Evolutionary conservation across 1,284 basidiomycete genomes (phyloP), one percentile per base, ranked within the genome.

Genomic region (Cutaneotrichosporon cutaneum): DNA sequence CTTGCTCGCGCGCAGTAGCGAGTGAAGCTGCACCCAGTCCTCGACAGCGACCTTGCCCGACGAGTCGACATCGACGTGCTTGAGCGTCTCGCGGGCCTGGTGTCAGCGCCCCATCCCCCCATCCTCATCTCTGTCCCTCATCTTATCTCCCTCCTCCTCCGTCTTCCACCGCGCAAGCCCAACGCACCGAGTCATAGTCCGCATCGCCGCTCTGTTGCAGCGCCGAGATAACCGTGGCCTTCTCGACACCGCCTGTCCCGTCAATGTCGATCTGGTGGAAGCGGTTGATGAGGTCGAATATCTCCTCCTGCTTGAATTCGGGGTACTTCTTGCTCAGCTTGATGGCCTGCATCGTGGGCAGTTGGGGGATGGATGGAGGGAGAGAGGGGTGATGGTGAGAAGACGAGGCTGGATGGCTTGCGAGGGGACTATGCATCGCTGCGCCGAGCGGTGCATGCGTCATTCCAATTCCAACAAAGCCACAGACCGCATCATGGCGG

Each of bases 31-130:
- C 54, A 99, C 94, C 88, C 94, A 99, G 78, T 99, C 95, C 70
- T 99, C 96, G 62, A 99, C 82, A 81, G 98, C 96, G 62, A 99
- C 88, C 75, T 94, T 92, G 39, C 96, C 96, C 70, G 90, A 92
- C 8, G 95, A 89, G 76, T 99, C 95, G 48, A 98, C 86, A 68
- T 89, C 90, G 75, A 98, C 94, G 68, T 89, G 86, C 82, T 99
- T 99, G 77, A 99, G 83, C 0, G 94, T 97, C 79, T 85, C 84
- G 67, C 84, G 72, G 27, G 77, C 79, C 77, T 80, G 62, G n/a
- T 2, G 50, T 64, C 30, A 61, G 56, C 36, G 35, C 21, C 5
- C 30, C 30, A 30, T 30, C 30, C 5, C 9, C 30, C 30, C 30
- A 5, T 9, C 30, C 4, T 30, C 30, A 9, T 30, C 30, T 30